Evolutionary conservation across 805 yeast genomes (phyloP).

Genomic region (Suhomyces xylopsoci): DNA sequence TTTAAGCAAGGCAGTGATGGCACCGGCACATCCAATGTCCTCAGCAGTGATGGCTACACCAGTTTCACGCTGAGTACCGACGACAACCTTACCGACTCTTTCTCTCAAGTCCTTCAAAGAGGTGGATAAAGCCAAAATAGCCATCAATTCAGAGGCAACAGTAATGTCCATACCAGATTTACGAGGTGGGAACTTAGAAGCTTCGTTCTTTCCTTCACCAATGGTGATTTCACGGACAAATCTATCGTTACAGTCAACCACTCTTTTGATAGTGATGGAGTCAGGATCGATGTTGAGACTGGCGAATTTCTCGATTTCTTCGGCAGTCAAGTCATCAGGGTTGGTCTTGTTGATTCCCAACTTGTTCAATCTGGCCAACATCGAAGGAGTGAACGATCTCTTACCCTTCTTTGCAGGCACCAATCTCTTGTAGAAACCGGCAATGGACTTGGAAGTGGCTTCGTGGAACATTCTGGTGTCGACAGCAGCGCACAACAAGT

Average conservation of each 20-base stretch:
- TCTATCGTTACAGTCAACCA: conserved; percentile 81
- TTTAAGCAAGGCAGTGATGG: conserved; percentile 74
- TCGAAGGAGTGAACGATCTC: conserved; percentile 63
- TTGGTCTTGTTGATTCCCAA: conserved; percentile 66
- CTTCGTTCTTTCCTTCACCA: conserved; percentile 79
- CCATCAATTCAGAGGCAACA: conserved; percentile 86
- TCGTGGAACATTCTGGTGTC: conserved; percentile 88
- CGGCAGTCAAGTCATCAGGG: conserved; percentile 69
- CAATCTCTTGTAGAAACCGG: conserved; percentile 70
- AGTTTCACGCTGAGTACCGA: conserved; percentile 59
- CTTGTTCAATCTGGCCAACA: conserved; percentile 64
- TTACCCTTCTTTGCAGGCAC: conserved; percentile 73
- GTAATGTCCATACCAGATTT: conserved; percentile 79
- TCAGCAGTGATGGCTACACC: conserved; percentile 80
- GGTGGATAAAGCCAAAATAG: conserved; percentile 71
- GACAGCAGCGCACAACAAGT: conserved; percentile 78
- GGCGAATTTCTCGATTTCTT: conserved; percentile 62
- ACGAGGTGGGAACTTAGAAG: conserved; percentile 60
- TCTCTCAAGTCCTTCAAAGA: conserved; percentile 70
- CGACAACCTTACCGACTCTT: conserved; percentile 72
- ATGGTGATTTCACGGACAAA: conserved; percentile 73
- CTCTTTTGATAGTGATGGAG: conserved; percentile 78
- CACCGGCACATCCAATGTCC: conserved; percentile 85
- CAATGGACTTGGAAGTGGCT: conserved; percentile 65
- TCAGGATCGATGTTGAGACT: conserved; percentile 76